Base-by-base conservation (phyloP, 495 filamentous ascomycete genomes). In the Xylaria acuta region DNA sequence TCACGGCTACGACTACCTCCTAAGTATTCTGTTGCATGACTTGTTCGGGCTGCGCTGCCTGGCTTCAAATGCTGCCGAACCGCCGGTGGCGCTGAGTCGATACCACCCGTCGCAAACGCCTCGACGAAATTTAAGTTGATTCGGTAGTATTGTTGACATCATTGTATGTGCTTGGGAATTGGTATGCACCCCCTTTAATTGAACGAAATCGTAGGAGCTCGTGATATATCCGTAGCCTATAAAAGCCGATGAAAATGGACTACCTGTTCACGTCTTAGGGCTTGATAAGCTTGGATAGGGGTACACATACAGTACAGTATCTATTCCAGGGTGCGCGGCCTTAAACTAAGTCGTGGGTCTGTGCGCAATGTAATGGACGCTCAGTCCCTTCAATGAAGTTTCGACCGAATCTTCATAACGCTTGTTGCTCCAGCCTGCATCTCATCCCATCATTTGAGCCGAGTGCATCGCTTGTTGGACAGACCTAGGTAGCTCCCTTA, bases 1-100 rank as follows among this genome's bases (percentile, higher is more conserved):
- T 40, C 32, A 60, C 56, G 32, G 32, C 56, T 60, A 60, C 9
- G 32, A 60, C 58, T 59, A 36, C 56, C 56, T n/a, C n/a, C n/a
- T n/a, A n/a, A n/a, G n/a, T 36, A 59, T 34, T 36, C 9, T 36
- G 32, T 6, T 59, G 51, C 49, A 25, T 25, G 49, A 25, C 49
- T n/a, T n/a, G 25, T 9, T 30, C n/a, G 0, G n/a, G 9, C 12
- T 30, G 2, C 34, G 58, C 8, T n/a, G 34, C 6, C 11, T 62
- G 34, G 20, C 18, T 22, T 54, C 51, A 54, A 54, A 30, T 12
- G 51, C 51, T 54, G 22, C 12, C 11, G 5, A 30, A 41, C 12
- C 22, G 38, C 38, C 36, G 27, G 20, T 41, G 34, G 36, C 59
- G 20, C 58, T 60, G 30, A 38, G n/a, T 27, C 11, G 38, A 18